Base-by-base conservation (phyloP, 2,329 filamentous ascomycete species). In the Endocalyx cinctus region DNA sequence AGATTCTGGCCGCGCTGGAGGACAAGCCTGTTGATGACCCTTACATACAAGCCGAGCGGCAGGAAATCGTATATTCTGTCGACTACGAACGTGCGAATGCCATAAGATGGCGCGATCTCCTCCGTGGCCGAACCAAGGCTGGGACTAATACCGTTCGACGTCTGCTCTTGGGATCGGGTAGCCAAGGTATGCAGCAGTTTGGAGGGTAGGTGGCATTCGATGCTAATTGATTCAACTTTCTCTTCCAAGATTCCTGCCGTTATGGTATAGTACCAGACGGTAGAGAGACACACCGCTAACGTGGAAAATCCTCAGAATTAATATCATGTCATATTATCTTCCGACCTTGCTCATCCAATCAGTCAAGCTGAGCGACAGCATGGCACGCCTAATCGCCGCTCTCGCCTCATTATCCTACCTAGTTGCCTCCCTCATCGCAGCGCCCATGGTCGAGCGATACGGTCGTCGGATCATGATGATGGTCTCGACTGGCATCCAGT, bases 331-430 rank as follows among this genome's bases (percentile, higher is more conserved):
- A 8, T 23, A 23, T 23, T 23, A 54, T 33, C 47, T 74, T 0
- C 69, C 70, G 0, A 70, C 66, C 0, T 64, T 77, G 0, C 48
- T 76, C 4, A 74, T 72, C 29, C 47, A 66, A 19, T 72, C 67
- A 1, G 70, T 77, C 5, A 65, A 67, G 2, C 59, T 76, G 8
- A 54, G 54, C 6, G 63, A 72, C 17, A 62, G 50, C 13, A 63
- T 72, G 51, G 66, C 72, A 2, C 63, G 72, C 8, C 54, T 77
- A 0, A 59, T 77, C 17, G 63, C 71, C 0, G 72, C 70, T 2
- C 69, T 64, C 41, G 74, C 35, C 10, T 54, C 51, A 1, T 43
- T 50, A 10, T 41, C 44, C 3, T 54, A 54, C 26, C 35, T 54
- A 10, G 34, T 52, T 26, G 35, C 51, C 5, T 42, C 54, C 2